Evolutionary conservation across 352 stramenopile genomes (phyloP), one percentile per base, ranked within the genome.

Genomic region (Phytophthora citricola): DNA sequence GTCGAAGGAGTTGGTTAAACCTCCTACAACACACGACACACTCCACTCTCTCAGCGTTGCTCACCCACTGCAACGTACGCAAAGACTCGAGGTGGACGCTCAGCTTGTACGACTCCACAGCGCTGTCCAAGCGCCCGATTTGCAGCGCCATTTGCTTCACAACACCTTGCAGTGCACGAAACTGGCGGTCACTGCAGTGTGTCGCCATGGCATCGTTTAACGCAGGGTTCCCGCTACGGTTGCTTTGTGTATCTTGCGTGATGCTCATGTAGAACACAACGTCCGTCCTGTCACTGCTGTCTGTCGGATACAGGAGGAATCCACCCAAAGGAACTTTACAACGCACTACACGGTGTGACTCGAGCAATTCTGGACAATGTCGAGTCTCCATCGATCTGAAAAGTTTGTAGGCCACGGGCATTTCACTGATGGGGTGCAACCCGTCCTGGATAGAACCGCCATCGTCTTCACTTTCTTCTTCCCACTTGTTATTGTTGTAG

Each of bases 181-280:
- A 90, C 38, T 92, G 84, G 1, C 84, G 79, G 31, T 89, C 73
- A 44, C 76, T 80, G 49, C 71, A 78, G 6, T 54, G 61, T 6
- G 41, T 74, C 44, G 47, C 41, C 45, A 58, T 71, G 1, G 59
- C 29, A 39, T 53, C 63, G 24, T 58, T 43, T 10, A 52, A 45
- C 38, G 50, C 26, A 36, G 38, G 12, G 15, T 40, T 52, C 5
- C 43, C n/a, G 31, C 38, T 54, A 14, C 55, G 41, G 38, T 56
- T 52, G 34, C 14, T 47, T 50, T 46, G 58, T 53, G 8, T 10
- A 46, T 65, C 41, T 2, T 76, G 75, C 2, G 60, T 59, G 27
- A 91, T 60, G 26, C 71, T 89, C 71, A 91, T 81, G 63, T 82
- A 91, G 60, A 92, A 94, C 9, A 94, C 79, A n/a, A 93, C 84